Base-by-base conservation (phyloP, 352 stramenopile genomes). In the Blastocystis hominis region DNA sequence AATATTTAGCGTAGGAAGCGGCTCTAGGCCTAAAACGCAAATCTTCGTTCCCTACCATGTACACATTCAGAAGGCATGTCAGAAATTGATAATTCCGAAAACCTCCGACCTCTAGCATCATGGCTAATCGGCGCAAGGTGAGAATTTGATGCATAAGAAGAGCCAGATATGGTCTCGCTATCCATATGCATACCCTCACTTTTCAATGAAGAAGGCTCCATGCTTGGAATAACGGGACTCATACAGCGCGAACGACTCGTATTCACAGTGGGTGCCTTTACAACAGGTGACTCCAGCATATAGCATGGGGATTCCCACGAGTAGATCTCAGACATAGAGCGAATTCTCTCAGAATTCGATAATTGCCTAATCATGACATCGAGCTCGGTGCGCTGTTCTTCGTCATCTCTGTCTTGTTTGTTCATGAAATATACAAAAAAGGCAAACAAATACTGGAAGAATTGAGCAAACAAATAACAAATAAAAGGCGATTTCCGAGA, bases 51-150 rank as follows among this genome's bases (percentile, higher is more conserved):
- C 7, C 4, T 68, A 50, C 50, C 72, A 53, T 64, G 38, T 15
- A 40, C 56, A 20, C 15, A 40, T 47, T 84, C 72, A 24, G 72
- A 44, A 24, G 72, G 72, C 72, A 84, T 84, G 36, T 84, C 72
- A 10, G 72, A 84, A 36, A 84, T 66, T 44, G 72, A 84, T n/a
- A 84, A 53, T 30, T 84, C 72, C 2, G 72, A 84, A 84, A 84
- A 84, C 10, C 66, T n/a, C 10, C 72, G 72, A 9, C 72, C 72
- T 9, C 72, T 46, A 9, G 66, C 55, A 20, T n/a, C 15, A 38
- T n/a, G 56, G 56, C 17, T 38, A 38, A n/a, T 13, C 24, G 9
- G 56, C 24, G 30, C 30, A 15, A 66, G 56, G 30, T 36, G 24
- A 38, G 13, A n/a, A 38, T 6, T 66, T n/a, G 56, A 66, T 66